phyloP scores from a whole-genome alignment of 352 stramenopile species.

The Phytophthora fragariaefolia region DNA sequence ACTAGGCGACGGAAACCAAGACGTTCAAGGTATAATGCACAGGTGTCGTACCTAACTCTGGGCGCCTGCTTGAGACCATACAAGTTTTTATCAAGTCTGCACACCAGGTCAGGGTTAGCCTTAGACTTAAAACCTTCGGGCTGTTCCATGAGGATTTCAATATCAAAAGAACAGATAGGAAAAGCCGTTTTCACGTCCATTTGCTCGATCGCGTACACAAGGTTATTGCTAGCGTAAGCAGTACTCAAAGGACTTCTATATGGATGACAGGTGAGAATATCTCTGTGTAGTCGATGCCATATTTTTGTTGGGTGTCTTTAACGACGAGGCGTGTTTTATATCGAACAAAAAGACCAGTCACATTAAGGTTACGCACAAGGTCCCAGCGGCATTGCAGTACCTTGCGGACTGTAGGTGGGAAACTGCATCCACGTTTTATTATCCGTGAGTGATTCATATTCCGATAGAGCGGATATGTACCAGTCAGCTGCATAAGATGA shows the following conservation, averaged over 20 bases:
- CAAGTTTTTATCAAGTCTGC: slow-evolving; percentile 4
- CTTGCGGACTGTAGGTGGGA: not conserved
- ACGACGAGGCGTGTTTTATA: slow-evolving; percentile 10
- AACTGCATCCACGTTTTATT: slow-evolving; percentile 2
- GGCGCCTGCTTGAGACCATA: slow-evolving; percentile 7
- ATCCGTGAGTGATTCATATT: not conserved
- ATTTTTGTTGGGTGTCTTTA: slow-evolving; percentile 3
- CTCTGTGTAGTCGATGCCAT: slow-evolving; percentile 4
- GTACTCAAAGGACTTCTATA: slow-evolving; percentile 14
- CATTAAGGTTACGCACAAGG: not conserved
- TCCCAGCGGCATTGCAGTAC: slow-evolving; percentile 3
- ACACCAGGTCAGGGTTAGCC: not conserved
- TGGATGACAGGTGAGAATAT: slow-evolving; percentile 6
- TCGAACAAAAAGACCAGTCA: not conserved
- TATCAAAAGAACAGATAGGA: not conserved
- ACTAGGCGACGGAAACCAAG: slow-evolving; percentile 4
- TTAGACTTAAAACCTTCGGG: slow-evolving; percentile 5
- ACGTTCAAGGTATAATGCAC: slow-evolving; percentile 5
- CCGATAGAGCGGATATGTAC: not conserved
- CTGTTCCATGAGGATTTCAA: slow-evolving; percentile 15
- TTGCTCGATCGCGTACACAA: slow-evolving; percentile 9
- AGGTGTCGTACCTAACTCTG: slow-evolving; percentile 5
- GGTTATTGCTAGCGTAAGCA: slow-evolving; percentile 7
- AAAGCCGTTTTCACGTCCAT: slow-evolving; percentile 18
- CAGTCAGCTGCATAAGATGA: not conserved